Conservation (phyloP, 139 green algal genomes). For the Chlorella sp. region DNA sequence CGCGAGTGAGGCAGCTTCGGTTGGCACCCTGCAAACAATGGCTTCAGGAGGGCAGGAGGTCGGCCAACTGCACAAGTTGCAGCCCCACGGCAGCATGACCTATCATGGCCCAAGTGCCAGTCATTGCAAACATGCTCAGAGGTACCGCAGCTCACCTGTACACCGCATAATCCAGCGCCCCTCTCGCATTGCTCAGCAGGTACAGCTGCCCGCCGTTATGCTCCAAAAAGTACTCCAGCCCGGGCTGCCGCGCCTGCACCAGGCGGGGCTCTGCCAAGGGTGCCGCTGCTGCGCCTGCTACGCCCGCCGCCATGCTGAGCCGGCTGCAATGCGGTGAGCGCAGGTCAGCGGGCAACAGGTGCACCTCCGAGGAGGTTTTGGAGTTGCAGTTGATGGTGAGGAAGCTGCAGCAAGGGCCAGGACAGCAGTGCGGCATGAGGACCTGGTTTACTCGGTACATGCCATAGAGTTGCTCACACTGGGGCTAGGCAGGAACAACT, state of each 20-base stretch:
- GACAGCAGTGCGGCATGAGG: no score
- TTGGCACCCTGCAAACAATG: conserved; percentile 13
- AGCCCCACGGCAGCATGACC: no score
- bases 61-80: no score
- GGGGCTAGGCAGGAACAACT: no score
- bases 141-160: conserved; percentile 30
- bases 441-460: no score
- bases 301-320: not conserved
- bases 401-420: not conserved
- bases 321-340: not conserved
- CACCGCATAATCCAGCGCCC: conserved; percentile 38
- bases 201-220: conserved; percentile 46
- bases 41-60: no score
- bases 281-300: not conserved
- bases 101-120: no score
- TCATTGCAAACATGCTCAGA: no score
- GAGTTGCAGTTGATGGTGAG: conserved; percentile 69
- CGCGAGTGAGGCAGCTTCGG: not conserved
- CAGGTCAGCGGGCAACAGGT: conserved; percentile 52
- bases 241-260: conserved; percentile 54
- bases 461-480: no score
- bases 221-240: conserved; percentile 87
- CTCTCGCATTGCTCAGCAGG: conserved; percentile 44
- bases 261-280: not conserved
- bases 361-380: conserved; percentile 73